Conservation (phyloP, 805 yeast species). For the Ogataea philodendri region DNA sequence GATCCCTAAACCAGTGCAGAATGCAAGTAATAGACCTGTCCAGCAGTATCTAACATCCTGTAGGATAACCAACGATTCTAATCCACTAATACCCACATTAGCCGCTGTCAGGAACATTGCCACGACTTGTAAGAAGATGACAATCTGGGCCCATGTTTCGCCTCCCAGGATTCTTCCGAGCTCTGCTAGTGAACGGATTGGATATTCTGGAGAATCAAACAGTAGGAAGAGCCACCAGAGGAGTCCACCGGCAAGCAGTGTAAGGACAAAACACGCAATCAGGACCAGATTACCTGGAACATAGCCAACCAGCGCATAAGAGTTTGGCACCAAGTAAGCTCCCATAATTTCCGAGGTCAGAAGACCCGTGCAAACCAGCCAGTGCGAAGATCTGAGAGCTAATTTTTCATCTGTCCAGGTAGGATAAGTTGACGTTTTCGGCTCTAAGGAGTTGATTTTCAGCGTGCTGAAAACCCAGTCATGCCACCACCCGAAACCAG, state of each 20-base stretch:
- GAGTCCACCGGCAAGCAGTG: slow-evolving; percentile 42
- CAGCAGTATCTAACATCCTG: slow-evolving; percentile 37
- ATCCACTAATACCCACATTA: slow-evolving; percentile 37
- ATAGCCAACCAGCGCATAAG: slow-evolving; percentile 18
- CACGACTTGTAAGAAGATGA: slow-evolving; percentile 39
- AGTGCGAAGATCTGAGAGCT: slow-evolving; percentile 21
- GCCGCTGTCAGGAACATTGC: slow-evolving; percentile 45
- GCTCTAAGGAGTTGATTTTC: slow-evolving; percentile 12
- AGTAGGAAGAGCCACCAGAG: slow-evolving; percentile 38
- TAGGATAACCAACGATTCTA: slow-evolving; percentile 41
- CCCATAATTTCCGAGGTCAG: slow-evolving; percentile 28
- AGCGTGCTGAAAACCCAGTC: slow-evolving; percentile 11
- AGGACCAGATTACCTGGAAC: slow-evolving; percentile 19
- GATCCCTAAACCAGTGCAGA: slow-evolving; percentile 40
- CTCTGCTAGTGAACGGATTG: slow-evolving; percentile 42
- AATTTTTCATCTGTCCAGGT: slow-evolving; percentile 22
- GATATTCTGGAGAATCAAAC: slow-evolving; percentile 43
- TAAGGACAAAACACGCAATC: slow-evolving; percentile 23
- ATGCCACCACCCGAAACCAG: slow-evolving; percentile 3
- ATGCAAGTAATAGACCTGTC: slow-evolving; percentile 39
- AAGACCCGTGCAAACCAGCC: slow-evolving; percentile 24
- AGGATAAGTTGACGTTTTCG: slow-evolving; percentile 13
- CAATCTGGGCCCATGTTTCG: slow-evolving; percentile 29
- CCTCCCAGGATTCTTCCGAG: slow-evolving; percentile 41
- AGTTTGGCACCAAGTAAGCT: slow-evolving; percentile 21